Evolutionary conservation across 2,329 filamentous ascomycete genomes (phyloP).

Genomic region (Fusarium albosuccineum): DNA sequence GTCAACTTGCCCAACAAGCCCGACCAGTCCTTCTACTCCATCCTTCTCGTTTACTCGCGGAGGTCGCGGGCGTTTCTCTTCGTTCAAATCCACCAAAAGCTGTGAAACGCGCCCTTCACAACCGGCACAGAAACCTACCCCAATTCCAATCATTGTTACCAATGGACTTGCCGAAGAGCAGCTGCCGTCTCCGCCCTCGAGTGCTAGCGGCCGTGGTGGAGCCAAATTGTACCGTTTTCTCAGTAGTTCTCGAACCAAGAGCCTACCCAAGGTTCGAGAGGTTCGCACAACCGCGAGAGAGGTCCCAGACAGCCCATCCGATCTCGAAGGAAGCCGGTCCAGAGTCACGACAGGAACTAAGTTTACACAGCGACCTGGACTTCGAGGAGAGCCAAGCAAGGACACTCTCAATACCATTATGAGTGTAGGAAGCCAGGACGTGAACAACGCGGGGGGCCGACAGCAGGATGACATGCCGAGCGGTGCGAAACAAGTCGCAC

Average conservation of each 20-base stretch:
- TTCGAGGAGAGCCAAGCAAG: slow-evolving; percentile 58
- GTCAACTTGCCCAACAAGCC: slow-evolving; percentile 35
- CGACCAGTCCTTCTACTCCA: slow-evolving; percentile 28
- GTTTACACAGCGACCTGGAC: slow-evolving; percentile 51
- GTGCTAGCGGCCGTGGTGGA: slow-evolving; percentile 5
- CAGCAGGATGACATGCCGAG: slow-evolving; percentile 8
- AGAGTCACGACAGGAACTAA: slow-evolving; percentile 39
- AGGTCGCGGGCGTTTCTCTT: slow-evolving; percentile 38
- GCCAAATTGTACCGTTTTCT: slow-evolving; percentile 37
- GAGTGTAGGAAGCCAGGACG: slow-evolving; percentile 62
- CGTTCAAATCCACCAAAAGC: slow-evolving; percentile 33
- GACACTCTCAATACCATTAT: slow-evolving; percentile 64
- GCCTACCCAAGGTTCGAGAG: slow-evolving; percentile 32
- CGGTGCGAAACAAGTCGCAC: not conserved
- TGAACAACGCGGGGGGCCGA: slow-evolving; percentile 20
- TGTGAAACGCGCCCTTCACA: slow-evolving; percentile 32
- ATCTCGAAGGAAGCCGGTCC: not conserved
- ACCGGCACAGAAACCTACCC: slow-evolving; percentile 15
- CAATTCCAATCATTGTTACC: slow-evolving; percentile 23
- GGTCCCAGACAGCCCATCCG: slow-evolving; percentile 49
- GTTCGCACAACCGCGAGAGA: slow-evolving; percentile 20
- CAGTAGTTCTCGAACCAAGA: slow-evolving; percentile 36
- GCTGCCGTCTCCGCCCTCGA: not conserved
- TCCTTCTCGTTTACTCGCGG: slow-evolving; percentile 38
- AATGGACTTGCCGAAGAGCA: slow-evolving; percentile 7